Evolutionary conservation across 2,329 filamentous ascomycete species (phyloP).

Genomic region (Paradendryphiella salina): DNA sequence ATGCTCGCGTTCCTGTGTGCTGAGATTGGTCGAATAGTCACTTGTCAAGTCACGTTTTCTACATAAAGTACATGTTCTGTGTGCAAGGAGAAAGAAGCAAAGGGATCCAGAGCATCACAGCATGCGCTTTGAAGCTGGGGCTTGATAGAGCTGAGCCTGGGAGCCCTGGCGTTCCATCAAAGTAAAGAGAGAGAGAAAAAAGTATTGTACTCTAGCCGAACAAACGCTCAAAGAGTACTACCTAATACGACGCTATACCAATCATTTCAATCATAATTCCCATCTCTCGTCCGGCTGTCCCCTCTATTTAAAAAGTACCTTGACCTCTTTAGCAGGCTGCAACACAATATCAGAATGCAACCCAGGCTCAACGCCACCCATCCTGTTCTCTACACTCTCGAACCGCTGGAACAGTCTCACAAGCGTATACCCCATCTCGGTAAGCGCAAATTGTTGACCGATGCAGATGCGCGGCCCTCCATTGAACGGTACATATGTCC

Average conservation of each 20-base stretch:
- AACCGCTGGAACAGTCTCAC: slow-evolving; percentile 53
- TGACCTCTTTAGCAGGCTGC: slow-evolving; percentile 50
- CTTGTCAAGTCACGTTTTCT: no score
- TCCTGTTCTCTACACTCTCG: slow-evolving; percentile 48
- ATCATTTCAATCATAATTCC: no score
- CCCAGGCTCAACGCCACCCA: slow-evolving; percentile 43
- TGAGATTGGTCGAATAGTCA: no score
- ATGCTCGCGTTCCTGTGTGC: no score
- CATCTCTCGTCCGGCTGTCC: neutral
- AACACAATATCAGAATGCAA: slow-evolving; percentile 55
- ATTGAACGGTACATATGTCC: slow-evolving; percentile 56
- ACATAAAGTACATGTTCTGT: no score
- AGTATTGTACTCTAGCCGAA: neutral
- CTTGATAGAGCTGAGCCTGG: no score
- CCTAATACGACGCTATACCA: no score
- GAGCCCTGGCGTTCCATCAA: no score
- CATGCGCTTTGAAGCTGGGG: no score
- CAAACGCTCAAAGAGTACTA: neutral
- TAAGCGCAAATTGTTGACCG: slow-evolving; percentile 57
- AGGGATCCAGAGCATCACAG: no score
- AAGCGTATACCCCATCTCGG: slow-evolving; percentile 55
- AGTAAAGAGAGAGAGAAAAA: no score
- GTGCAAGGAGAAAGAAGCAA: no score
- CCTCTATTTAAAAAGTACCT: slow-evolving; percentile 42
- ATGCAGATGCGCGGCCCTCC: slow-evolving; percentile 56